Evolutionary conservation across 2,329 filamentous ascomycete genomes (phyloP).

Genomic region (Cercospora zeina): DNA sequence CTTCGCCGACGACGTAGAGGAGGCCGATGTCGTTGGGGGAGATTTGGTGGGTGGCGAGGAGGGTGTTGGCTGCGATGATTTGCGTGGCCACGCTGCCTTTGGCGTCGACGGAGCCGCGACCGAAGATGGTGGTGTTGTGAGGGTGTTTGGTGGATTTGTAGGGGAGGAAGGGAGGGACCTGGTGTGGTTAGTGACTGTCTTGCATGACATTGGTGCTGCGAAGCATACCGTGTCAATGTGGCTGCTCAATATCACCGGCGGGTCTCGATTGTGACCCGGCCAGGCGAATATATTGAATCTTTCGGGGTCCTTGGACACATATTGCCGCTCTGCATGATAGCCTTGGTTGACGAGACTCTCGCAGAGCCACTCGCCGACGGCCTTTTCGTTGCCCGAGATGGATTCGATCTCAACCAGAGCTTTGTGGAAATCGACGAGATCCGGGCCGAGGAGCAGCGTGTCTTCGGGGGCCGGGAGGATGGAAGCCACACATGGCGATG

Average conservation of each 20-base stretch:
- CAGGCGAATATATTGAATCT: constrained; percentile 80
- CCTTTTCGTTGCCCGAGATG: constrained; percentile 66
- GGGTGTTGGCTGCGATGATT: constrained; percentile 64
- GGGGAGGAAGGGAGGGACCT: constrained; percentile 69
- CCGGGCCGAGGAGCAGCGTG: constrained; percentile 36
- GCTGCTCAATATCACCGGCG: constrained; percentile 67
- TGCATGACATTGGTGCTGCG: neutral
- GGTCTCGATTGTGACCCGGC: constrained; percentile 50
- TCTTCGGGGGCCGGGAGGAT: constrained; percentile 13
- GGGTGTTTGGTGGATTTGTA: constrained; percentile 56
- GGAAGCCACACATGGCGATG: constrained; percentile 12
- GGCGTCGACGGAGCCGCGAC: constrained; percentile 69
- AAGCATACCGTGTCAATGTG: constrained; percentile 72
- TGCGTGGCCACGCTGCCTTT: constrained; percentile 67
- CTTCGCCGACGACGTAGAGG: constrained; percentile 76
- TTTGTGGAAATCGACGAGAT: constrained; percentile 71
- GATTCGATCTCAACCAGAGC: constrained; percentile 74
- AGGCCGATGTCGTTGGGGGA: constrained; percentile 51
- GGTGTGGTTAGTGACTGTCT: neutral
- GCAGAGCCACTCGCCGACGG: constrained; percentile 67
- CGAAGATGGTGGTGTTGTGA: constrained; percentile 49
- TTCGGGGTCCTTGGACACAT: constrained; percentile 44
- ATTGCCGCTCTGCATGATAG: constrained; percentile 64
- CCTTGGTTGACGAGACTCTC: constrained; percentile 62
- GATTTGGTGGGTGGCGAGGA: constrained; percentile 47